Percentiles rank a stretch among this genome's conserved stretches.
These are phyloP conservation scores for Herpetomonas muscarum DNA, from an alignment of 208 protist species.

Conservation along the genomic window DNA sequence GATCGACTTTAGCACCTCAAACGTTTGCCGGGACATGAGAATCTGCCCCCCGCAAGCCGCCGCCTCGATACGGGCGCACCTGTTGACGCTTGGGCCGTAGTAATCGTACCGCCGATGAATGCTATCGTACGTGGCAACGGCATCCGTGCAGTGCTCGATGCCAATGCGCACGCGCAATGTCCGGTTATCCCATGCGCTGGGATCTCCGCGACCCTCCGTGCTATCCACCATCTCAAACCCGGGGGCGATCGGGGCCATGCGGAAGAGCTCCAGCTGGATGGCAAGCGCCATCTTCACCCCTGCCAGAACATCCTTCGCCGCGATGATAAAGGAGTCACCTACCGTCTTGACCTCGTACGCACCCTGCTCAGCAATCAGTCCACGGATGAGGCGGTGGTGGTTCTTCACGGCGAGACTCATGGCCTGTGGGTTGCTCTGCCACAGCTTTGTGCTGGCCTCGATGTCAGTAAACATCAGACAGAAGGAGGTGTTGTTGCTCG, in stretches of 20 bases:
- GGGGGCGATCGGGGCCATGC: conserved; percentile 45
- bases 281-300: conserved; percentile 64
- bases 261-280: conserved; percentile 76
- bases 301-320: conserved; percentile 49
- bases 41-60: conserved; percentile 81
- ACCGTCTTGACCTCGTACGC: conserved; percentile 85
- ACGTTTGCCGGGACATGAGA: conserved; percentile 59
- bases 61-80: conserved; percentile 68
- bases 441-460: conserved; percentile 73
- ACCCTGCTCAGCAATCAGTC: conserved; percentile 49
- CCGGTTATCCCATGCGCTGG: conserved; percentile 25
- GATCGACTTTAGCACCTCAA: conserved; percentile 48
- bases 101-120: conserved; percentile 82
- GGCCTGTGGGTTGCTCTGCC: conserved; percentile 46
- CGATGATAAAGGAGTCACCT: conserved; percentile 85
- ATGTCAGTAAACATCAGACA: conserved; percentile 81
- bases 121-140: conserved; percentile 53
- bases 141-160: conserved; percentile 73
- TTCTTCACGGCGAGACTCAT: conserved; percentile 66
- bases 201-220: conserved; percentile 45
- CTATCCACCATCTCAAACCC: conserved; percentile 58
- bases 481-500: conserved; percentile 37
- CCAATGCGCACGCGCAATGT: conserved; percentile 63
- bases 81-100: conserved; percentile 87
- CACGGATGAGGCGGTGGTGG: conserved; percentile 64